phyloP scores from a whole-genome alignment of 2,329 filamentous ascomycete species.

The Xylariaceae sp. region DNA sequence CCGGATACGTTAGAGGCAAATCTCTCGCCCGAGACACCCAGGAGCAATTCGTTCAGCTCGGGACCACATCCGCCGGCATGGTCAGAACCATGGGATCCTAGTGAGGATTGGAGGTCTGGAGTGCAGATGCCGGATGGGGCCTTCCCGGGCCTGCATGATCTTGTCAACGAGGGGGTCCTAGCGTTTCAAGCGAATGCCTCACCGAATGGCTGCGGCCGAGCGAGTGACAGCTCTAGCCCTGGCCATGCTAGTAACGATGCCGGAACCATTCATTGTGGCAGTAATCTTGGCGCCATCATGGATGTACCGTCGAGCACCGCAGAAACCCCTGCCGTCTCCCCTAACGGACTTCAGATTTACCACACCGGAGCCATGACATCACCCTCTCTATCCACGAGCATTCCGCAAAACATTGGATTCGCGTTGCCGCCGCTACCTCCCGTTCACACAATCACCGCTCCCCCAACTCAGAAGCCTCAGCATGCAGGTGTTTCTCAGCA shows the following conservation, averaged over 20 bases:
- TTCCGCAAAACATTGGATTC: not conserved
- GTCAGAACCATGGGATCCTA: not conserved
- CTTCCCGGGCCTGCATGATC: not conserved
- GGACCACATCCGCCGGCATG: not conserved
- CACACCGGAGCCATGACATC: not conserved
- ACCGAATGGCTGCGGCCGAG: not conserved
- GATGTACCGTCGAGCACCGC: not conserved
- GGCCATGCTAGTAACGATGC: not conserved
- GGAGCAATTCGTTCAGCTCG: not conserved
- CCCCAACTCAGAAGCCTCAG: not conserved
- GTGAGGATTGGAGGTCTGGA: not conserved
- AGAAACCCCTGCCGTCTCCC: not conserved
- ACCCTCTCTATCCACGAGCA: not conserved
- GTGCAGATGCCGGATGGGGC: not conserved
- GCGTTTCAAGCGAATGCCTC: not conserved
- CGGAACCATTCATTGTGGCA: not conserved
- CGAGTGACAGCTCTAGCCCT: not conserved
- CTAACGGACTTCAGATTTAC: not conserved
- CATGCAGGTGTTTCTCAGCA: not conserved
- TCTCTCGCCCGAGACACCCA: not conserved
- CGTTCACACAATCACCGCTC: not conserved
- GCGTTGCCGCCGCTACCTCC: not conserved
- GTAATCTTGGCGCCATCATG: not conserved
- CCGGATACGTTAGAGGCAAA: not conserved
- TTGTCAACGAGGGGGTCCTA: not conserved